phyloP scores from a whole-genome alignment of 2,329 filamentous ascomycete genomes.

The Bipolaris sorokiniana region DNA sequence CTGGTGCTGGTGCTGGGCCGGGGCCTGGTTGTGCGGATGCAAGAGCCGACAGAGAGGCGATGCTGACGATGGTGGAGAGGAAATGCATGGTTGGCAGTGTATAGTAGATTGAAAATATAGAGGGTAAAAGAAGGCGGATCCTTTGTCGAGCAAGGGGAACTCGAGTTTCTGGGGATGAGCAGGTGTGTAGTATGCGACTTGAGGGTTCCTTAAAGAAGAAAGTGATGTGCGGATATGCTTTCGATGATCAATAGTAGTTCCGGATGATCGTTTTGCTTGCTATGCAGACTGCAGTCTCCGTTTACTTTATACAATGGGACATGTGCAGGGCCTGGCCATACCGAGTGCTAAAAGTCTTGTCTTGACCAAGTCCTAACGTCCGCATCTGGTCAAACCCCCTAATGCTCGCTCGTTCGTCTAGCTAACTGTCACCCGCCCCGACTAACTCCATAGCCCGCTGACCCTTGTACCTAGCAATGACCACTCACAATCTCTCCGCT shows the following conservation, averaged over 20 bases:
- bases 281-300: neutral
- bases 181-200: neutral
- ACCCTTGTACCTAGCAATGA: too few relatives aligned
- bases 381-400: neutral
- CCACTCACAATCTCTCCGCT: too few relatives aligned
- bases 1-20: neutral
- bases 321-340: neutral
- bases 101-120: neutral
- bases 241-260: neutral
- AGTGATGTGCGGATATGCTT: neutral
- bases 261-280: too few relatives aligned
- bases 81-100: conserved; percentile 2
- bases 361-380: neutral
- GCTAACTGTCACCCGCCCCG: too few relatives aligned
- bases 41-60: conserved; percentile 18
- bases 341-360: neutral
- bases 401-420: neutral
- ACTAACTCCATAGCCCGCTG: too few relatives aligned
- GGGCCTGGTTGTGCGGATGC: neutral
- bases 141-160: neutral
- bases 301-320: neutral
- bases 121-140: neutral
- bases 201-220: neutral
- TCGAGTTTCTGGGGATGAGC: too few relatives aligned
- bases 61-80: conserved; percentile 3